Conservation (phyloP, 306 rosid genomes). For the Prunus armeniaca region DNA sequence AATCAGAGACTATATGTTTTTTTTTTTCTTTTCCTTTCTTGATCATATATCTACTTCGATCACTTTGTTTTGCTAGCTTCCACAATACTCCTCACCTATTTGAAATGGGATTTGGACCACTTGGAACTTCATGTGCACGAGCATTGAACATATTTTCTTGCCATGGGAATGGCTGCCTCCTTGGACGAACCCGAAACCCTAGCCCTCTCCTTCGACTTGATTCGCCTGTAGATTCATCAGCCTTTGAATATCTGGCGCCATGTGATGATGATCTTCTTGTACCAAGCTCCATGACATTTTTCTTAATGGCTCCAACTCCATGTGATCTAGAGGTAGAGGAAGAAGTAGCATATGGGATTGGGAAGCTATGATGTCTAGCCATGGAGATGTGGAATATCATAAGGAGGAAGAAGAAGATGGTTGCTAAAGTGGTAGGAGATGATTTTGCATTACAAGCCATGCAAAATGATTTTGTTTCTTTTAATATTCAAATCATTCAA, state of each 20-base stretch:
- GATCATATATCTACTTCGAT: constrained; percentile 14
- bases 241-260: constrained; percentile 19
- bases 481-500: constrained; percentile 31
- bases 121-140: constrained; percentile 76
- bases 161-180: constrained; percentile 38
- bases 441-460: constrained; percentile 56
- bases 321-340: constrained; percentile 2
- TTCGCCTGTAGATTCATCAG: not conserved
- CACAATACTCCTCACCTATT: constrained; percentile 51
- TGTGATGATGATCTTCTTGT: constrained; percentile 23
- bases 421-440: constrained; percentile 25
- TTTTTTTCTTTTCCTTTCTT: not conserved
- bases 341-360: not conserved
- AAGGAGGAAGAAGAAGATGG: constrained; percentile 46
- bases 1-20: not conserved
- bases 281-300: constrained; percentile 17
- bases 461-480: constrained; percentile 22
- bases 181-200: constrained; percentile 21
- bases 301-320: constrained; percentile 21
- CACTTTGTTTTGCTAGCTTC: constrained; percentile 1
- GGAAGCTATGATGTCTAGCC: constrained; percentile 26
- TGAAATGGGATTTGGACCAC: constrained; percentile 94
- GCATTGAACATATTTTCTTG: constrained; percentile 46
- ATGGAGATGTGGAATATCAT: constrained; percentile 28
- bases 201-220: constrained; percentile 19